phyloP scores from a whole-genome alignment of 2,329 filamentous ascomycete species.

The Neurospora sp. region DNA sequence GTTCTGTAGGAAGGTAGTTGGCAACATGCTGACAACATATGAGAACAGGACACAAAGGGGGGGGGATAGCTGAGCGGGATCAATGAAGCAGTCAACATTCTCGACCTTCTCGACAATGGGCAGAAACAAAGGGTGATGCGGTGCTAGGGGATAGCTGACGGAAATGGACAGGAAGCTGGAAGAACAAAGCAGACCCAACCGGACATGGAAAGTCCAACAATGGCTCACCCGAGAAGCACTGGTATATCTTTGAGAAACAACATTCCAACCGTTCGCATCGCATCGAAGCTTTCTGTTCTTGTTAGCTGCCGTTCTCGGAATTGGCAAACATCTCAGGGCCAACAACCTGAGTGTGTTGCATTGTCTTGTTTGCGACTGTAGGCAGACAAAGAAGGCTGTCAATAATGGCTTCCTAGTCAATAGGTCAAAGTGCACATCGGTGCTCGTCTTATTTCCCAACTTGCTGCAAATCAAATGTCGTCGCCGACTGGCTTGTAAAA shows the following conservation, averaged over 20 bases:
- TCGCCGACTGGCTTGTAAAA: neutral
- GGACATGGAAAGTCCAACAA: neutral
- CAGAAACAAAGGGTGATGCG: neutral
- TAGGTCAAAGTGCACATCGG: neutral
- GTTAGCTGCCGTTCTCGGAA: neutral
- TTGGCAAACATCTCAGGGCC: neutral
- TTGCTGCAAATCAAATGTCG: neutral
- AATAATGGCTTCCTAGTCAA: neutral
- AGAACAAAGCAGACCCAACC: slow-evolving; percentile 1
- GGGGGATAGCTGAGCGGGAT: neutral
- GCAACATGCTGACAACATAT: neutral
- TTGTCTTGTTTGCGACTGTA: neutral
- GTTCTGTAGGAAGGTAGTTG: neutral
- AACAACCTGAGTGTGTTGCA: neutral
- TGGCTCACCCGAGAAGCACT: neutral
- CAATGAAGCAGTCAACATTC: neutral
- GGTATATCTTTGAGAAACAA: neutral
- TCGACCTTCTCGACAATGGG: neutral
- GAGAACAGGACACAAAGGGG: neutral
- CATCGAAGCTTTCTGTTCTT: neutral
- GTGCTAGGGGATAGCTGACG: neutral
- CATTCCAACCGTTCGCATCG: neutral
- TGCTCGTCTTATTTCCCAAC: neutral
- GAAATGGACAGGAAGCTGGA: neutral
- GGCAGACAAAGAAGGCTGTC: neutral